Evolutionary conservation across 805 yeast species (phyloP).

Genomic region (Kluyveromyces siamensis): DNA sequence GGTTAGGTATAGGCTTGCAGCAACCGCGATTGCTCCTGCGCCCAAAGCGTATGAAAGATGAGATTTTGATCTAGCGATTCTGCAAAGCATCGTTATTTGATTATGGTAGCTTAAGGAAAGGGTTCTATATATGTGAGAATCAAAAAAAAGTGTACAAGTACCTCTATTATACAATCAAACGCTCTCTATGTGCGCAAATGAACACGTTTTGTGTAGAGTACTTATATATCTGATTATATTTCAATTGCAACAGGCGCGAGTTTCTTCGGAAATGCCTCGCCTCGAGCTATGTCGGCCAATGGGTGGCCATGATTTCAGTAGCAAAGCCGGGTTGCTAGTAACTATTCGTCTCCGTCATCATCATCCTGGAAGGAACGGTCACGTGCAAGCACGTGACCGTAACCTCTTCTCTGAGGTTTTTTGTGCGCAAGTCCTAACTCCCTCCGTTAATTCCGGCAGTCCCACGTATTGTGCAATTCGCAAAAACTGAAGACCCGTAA

Average conservation of each 20-base stretch:
- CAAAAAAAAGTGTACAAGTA: not conserved
- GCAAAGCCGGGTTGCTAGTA: not conserved
- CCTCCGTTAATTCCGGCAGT: too few species aligned
- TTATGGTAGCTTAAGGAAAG: too few species aligned
- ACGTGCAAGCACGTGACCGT: not conserved
- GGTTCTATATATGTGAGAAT: not conserved
- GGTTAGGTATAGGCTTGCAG: slow-evolving; percentile 22
- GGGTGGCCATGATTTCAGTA: not conserved
- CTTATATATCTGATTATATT: too few species aligned
- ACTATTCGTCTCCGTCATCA: too few species aligned
- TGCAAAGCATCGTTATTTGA: slow-evolving; percentile 15
- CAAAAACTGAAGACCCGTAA: too few species aligned
- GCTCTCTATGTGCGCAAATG: too few species aligned
- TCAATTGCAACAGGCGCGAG: not conserved
- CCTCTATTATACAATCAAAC: too few species aligned
- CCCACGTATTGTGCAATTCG: too few species aligned
- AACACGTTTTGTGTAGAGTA: not conserved
- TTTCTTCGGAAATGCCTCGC: not conserved
- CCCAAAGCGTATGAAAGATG: slow-evolving; percentile 36
- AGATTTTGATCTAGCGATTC: slow-evolving; percentile 16
- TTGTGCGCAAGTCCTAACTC: too few species aligned
- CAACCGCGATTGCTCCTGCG: slow-evolving; percentile 38
- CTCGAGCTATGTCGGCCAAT: not conserved
- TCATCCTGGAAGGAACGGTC: not conserved
- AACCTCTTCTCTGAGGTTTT: not conserved